These are phyloP conservation scores for Stipa capillata DNA, from an alignment of 176 grass and related monocot species.

Conservation along the genomic window DNA sequence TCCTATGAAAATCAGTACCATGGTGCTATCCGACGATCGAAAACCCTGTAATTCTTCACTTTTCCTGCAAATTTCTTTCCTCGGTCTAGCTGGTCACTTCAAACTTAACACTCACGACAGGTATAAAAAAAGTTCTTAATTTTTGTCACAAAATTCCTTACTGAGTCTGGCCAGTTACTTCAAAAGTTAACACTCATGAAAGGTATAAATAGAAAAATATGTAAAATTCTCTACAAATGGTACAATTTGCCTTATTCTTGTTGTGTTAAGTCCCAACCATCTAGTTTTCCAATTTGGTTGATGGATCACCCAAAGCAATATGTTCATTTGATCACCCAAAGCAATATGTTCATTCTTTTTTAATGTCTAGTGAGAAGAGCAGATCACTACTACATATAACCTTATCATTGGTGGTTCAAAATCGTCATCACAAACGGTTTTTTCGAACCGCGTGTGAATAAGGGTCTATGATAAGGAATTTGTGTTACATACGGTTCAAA, in stretches of 20 bases:
- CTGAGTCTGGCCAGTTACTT: neutral
- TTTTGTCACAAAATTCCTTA: too few relatives aligned
- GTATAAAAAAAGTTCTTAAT: too few relatives aligned
- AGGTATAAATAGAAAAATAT: neutral
- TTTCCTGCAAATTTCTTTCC: neutral
- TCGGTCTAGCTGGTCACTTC: too few relatives aligned
- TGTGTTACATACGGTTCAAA: too few relatives aligned
- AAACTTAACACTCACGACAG: too few relatives aligned
- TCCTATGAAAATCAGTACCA: too few relatives aligned
- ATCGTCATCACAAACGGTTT: too few relatives aligned
- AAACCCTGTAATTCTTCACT: neutral
- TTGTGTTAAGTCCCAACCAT: neutral
- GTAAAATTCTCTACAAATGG: neutral
- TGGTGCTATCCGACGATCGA: neutral
- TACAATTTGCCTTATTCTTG: neutral
- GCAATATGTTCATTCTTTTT: too few relatives aligned
- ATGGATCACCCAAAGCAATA: neutral
- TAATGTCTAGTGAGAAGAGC: neutral
- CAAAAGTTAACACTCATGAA: neutral
- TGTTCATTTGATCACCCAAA: neutral
- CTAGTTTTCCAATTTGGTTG: neutral
- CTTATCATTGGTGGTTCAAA: too few relatives aligned
- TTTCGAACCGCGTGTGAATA: too few relatives aligned
- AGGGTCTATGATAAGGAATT: too few relatives aligned
- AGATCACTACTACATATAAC: too few relatives aligned